A percentile compares a stretch with the other conserved stretches of the same genome.
phyloP scores from a whole-genome alignment of 106 monocot genomes.

The Triglochin maritima region DNA sequence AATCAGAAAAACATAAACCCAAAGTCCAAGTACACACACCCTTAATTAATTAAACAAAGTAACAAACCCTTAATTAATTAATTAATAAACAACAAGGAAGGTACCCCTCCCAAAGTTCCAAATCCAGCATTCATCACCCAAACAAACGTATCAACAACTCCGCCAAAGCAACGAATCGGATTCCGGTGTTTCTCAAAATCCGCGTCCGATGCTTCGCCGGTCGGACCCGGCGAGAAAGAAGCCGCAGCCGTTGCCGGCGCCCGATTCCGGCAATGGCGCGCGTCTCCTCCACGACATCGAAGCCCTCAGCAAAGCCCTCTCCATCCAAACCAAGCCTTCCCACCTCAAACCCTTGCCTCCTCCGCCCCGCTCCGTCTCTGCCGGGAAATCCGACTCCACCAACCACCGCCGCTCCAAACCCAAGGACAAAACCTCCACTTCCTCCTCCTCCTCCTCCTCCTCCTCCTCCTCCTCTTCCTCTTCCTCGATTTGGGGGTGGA shows the following conservation, averaged over 20 bases:
- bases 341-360: slow-evolving; percentile 7
- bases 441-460: slow-evolving; percentile 7
- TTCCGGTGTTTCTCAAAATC: too few species aligned
- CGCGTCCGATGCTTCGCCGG: neutral
- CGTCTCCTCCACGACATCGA: slow-evolving; percentile 72
- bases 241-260: neutral
- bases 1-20: too few species aligned
- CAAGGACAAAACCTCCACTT: neutral
- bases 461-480: slow-evolving; percentile 17
- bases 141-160: too few species aligned
- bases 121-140: too few species aligned
- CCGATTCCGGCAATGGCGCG: slow-evolving; percentile 11
- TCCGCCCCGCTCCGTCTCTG: slow-evolving; percentile 22
- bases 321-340: slow-evolving; percentile 24
- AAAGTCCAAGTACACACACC: too few species aligned
- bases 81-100: too few species aligned
- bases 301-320: slow-evolving; percentile 55
- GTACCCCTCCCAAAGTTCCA: too few species aligned
- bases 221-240: neutral
- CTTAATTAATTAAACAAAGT: too few species aligned
- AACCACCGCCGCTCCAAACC: slow-evolving; percentile 3
- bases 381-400: slow-evolving; percentile 8
- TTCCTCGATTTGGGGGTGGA: slow-evolving; percentile 53
- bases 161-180: too few species aligned
- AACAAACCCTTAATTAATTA: too few species aligned